Evolutionary conservation across 495 filamentous ascomycete species (phyloP).

Genomic region (Parachaetomium inaequale): DNA sequence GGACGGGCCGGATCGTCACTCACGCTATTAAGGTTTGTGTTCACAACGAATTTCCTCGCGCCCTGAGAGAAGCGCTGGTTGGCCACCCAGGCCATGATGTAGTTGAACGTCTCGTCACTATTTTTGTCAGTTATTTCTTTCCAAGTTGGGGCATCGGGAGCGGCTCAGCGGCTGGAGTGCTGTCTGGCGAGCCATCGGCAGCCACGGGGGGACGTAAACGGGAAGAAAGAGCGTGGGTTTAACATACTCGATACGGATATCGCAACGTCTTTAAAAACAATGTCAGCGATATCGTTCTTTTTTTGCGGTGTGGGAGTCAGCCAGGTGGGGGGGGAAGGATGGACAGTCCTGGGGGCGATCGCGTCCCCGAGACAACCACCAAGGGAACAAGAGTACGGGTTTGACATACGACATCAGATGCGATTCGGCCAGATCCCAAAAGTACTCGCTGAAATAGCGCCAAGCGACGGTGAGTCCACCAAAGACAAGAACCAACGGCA

Average conservation of each 20-base stretch:
- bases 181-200: too few species aligned
- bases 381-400: too few species aligned
- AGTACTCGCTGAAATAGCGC: conserved; percentile 47
- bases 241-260: conserved; percentile 62
- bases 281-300: too few species aligned
- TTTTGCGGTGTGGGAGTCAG: too few species aligned
- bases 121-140: too few species aligned
- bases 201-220: too few species aligned
- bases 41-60: conserved; percentile 59
- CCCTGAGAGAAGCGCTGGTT: conserved; percentile 55
- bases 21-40: conserved; percentile 48
- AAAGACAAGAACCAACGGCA: conserved; percentile 56
- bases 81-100: conserved; percentile 67
- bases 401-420: conserved; percentile 45
- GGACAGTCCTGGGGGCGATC: too few species aligned
- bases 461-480: conserved; percentile 49
- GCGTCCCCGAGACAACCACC: too few species aligned
- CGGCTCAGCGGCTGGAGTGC: too few species aligned
- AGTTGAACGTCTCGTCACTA: conserved; percentile 66
- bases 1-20: not conserved
- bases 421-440: conserved; percentile 42
- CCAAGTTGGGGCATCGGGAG: too few species aligned
- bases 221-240: too few species aligned
- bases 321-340: too few species aligned
- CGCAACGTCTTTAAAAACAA: conserved; percentile 30